Evolutionary conservation across 2,329 filamentous ascomycete species (phyloP), one percentile per base, ranked within the genome.

Genomic region (Chaetomiaceae sp.): DNA sequence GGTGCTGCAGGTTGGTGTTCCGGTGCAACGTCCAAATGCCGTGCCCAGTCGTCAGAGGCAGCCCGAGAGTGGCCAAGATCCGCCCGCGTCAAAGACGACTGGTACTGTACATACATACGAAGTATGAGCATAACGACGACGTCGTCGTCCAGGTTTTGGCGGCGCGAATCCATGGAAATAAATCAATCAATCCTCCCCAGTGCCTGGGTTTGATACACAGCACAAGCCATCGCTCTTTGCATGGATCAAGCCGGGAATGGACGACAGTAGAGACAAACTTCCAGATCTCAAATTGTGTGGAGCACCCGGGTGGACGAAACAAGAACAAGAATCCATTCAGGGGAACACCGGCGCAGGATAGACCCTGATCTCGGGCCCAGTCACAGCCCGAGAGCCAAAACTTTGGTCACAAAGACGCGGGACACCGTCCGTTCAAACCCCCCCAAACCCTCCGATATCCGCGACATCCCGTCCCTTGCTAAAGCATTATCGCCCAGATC

Each of bases 21-120:
- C 21, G 38, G 48, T 50, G 48, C 44, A 43, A 51, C 48, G 29
- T 43, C 36, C 53, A 55, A 48, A 32, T 55, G 53, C 53, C 53
- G 48, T 44, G 47, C 42, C 34, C 33, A 27, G 23, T 44, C 10
- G 25, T 16, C 25, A 44, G 43, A 40, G 11, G 5, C 21, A 8
- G 34, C n/a, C n/a, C 14, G 33, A 14, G 5, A 34, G 7, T 29
- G 29, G 41, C 30, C 16, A 16, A 21, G 9, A 9, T 9, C 25
- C n/a, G n/a, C n/a, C n/a, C n/a, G n/a, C n/a, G n/a, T n/a, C n/a
- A n/a, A n/a, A n/a, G n/a, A n/a, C n/a, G n/a, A n/a, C n/a, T n/a
- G n/a, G n/a, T n/a, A n/a, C n/a, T n/a, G n/a, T n/a, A n/a, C n/a
- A n/a, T n/a, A n/a, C n/a, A n/a, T n/a, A n/a, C n/a, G n/a, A n/a